phyloP scores from a whole-genome alignment of 345 rosid species.

The Lepidium aucheri region DNA sequence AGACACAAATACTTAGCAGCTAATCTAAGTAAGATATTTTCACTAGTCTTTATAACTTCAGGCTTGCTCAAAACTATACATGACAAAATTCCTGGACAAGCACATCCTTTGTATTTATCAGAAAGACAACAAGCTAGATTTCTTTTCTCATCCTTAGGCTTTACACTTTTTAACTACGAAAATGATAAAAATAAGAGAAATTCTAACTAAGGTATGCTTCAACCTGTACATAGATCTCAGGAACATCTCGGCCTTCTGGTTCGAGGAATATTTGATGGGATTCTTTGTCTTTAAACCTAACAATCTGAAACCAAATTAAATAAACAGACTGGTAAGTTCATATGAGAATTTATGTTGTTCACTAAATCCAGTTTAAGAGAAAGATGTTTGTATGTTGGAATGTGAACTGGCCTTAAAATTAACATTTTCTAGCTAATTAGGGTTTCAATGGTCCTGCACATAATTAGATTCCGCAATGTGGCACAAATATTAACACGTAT shows the following conservation, averaged over 20 bases:
- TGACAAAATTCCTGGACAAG: not conserved
- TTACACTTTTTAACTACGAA: not conserved
- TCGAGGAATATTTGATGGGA: constrained; percentile 98
- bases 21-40: constrained; percentile 2
- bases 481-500: constrained; percentile 2
- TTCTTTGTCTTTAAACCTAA: constrained; percentile 92
- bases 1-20: not conserved
- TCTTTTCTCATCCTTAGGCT: not conserved
- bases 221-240: constrained; percentile 97
- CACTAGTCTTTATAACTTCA: no score
- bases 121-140: not conserved
- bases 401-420: not conserved
- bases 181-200: not conserved
- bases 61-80: not conserved
- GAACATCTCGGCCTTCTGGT: constrained; percentile 95
- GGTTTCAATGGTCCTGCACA: not conserved
- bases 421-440: not conserved
- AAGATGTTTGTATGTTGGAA: constrained; percentile 1
- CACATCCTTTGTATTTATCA: not conserved
- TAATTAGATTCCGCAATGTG: not conserved
- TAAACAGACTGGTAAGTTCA: not conserved
- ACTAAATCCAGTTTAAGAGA: not conserved
- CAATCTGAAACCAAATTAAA: constrained; percentile 44
- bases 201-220: constrained; percentile 8
- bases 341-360: not conserved